phyloP scores from a whole-genome alignment of 2,329 filamentous ascomycete genomes.

The Aspergillus hiratsukae region DNA sequence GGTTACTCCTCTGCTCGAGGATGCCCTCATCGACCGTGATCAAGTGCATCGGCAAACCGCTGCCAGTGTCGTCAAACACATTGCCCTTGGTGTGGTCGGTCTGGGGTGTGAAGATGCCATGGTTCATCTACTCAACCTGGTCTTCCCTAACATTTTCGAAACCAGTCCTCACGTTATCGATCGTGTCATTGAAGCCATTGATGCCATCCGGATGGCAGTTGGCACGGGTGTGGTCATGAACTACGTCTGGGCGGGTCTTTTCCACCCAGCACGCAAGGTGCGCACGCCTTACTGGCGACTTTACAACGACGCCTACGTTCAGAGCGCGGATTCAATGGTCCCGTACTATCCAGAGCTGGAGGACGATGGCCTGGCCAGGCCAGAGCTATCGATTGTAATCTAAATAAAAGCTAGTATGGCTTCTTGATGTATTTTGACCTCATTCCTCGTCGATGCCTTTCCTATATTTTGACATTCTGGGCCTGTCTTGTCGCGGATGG shows the following conservation, averaged over 20 bases:
- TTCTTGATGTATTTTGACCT: constrained; percentile 19
- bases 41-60: constrained; percentile 97
- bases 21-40: constrained; percentile 94
- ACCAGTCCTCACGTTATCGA: constrained; percentile 98
- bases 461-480: constrained; percentile 3
- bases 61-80: constrained; percentile 94
- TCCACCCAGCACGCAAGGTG: constrained; percentile 95
- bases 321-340: constrained; percentile 88
- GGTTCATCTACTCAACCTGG: constrained; percentile 91
- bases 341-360: constrained; percentile 89
- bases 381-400: constrained; percentile 78
- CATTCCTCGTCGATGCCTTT: not conserved
- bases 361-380: constrained; percentile 71
- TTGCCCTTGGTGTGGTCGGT: constrained; percentile 94
- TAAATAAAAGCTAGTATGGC: constrained; percentile 46
- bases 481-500: constrained; percentile 9
- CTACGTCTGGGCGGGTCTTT: constrained; percentile 95
- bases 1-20: constrained; percentile 89
- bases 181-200: constrained; percentile 93
- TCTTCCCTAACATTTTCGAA: constrained; percentile 96
- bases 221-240: constrained; percentile 92
- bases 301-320: constrained; percentile 96
- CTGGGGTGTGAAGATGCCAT: constrained; percentile 97
- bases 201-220: constrained; percentile 89
- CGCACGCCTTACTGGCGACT: constrained; percentile 91